Conservation (phyloP, 2,329 filamentous ascomycete genomes). For the Leptographium procerum region DNA sequence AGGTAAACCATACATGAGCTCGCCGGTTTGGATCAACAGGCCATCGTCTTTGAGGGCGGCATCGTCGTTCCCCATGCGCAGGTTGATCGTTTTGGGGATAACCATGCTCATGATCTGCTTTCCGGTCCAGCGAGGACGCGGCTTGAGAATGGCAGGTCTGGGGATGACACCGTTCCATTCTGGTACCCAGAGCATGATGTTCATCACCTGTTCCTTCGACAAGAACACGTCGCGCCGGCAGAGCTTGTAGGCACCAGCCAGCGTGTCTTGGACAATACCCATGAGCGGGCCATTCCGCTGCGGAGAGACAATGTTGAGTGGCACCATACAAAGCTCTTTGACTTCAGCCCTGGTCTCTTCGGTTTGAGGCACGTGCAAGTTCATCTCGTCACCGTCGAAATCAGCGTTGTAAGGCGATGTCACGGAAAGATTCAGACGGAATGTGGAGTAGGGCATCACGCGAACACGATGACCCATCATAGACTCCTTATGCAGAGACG, state of each 20-base stretch:
- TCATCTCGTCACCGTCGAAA: conserved; percentile 99
- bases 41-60: conserved; percentile 64
- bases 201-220: conserved; percentile 86
- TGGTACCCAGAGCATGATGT: conserved; percentile 93
- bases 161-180: conserved; percentile 95
- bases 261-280: conserved; percentile 98
- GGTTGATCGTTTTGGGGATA: conserved; percentile 76
- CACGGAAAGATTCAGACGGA: conserved; percentile 92
- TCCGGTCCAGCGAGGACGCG: conserved; percentile 86
- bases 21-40: conserved; percentile 71
- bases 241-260: conserved; percentile 95
- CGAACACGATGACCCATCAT: conserved; percentile 99
- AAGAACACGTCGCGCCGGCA: conserved; percentile 87
- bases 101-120: conserved; percentile 96
- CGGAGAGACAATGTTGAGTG: conserved; percentile 93
- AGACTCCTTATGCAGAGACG: conserved; percentile 97
- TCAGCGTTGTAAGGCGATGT: conserved; percentile 99
- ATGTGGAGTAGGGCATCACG: conserved; percentile 98
- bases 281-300: conserved; percentile 95
- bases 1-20: conserved; percentile 81
- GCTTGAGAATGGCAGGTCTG: conserved; percentile 86
- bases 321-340: conserved; percentile 92
- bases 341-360: conserved; percentile 95
- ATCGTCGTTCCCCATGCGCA: conserved; percentile 53
- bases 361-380: conserved; percentile 95